phyloP scores from a whole-genome alignment of 768 basidiomycete species.

The Tulasnella calospora region DNA sequence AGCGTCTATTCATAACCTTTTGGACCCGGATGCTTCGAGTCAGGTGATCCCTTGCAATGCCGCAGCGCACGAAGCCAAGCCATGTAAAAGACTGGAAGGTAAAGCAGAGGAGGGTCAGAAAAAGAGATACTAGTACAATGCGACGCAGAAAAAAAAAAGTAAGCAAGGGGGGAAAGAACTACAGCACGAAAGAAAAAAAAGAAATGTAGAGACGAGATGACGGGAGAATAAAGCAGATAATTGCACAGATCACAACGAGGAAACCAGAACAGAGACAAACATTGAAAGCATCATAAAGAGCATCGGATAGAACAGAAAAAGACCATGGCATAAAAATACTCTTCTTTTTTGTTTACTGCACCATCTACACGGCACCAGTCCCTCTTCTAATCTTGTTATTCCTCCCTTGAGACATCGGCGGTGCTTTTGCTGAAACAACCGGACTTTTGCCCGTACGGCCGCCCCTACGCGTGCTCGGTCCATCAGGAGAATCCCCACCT shows the following conservation, averaged over 20 bases:
- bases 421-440: neutral
- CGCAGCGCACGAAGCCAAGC: neutral
- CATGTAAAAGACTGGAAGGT: too few species aligned
- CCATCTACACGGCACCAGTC: neutral
- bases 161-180: too few species aligned
- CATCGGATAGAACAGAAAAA: neutral
- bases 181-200: too few species aligned
- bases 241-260: neutral
- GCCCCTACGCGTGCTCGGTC: neutral
- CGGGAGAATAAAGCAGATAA: neutral
- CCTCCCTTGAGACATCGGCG: neutral
- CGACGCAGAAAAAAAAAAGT: too few species aligned
- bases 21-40: too few species aligned
- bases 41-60: neutral
- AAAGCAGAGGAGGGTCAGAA: too few species aligned
- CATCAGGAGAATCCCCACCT: neutral
- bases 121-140: too few species aligned
- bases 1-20: too few species aligned
- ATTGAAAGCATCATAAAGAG: neutral
- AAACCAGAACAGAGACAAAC: neutral
- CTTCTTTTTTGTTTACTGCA: neutral
- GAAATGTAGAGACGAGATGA: neutral
- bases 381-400: neutral
- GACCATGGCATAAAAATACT: neutral
- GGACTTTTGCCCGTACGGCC: conserved; percentile 11